Evolutionary conservation across 2,329 filamentous ascomycete species (phyloP), one percentile per base, ranked within the genome.

Genomic region (Colletotrichum tanaceti): DNA sequence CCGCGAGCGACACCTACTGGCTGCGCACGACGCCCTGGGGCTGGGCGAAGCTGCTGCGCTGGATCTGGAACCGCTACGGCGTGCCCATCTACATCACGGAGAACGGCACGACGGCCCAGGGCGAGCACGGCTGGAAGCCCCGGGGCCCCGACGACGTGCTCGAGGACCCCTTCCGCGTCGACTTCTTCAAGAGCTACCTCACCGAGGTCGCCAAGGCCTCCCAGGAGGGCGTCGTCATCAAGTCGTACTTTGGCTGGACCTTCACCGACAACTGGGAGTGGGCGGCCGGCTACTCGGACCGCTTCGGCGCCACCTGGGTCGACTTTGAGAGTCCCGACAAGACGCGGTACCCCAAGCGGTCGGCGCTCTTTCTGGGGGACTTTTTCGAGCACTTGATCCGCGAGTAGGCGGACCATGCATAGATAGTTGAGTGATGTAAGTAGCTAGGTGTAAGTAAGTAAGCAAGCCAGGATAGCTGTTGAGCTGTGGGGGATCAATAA

Each of bases 251-350:
- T 65, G 80, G 74, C 0, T 82, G 80, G 80, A 80, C 79, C 0
- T 80, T 82, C 49, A 77, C 77, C 0, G 80, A 82, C 60, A 82
- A 82, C n/a, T 81, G 80, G 79, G 78, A 82, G 67, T 82, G 80
- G 81, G 77, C 79, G n/a, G 78, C 78, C 1, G 80, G 80, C 0
- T 81, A 74, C 61, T 77, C 76, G 0, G 79, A 80, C 65, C 73
- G 80, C 1, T 82, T 82, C 47, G 80, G 80, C 0, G 76, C 76
- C 10, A 80, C 78, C 0, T 83, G 79, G 78, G 74, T 82, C 5
- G 79, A 82, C 62, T 81, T 79, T 61, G 74, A 79, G 24, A 77
- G 74, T 13, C 72, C 73, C 0, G 74, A 78, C 41, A 79, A 77
- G 70, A 78, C 75, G 59, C 72, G 79, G 55, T 78, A 77, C 70